Evolutionary conservation across 345 rosid genomes (phyloP).

Genomic region (Populus pruinosa): DNA sequence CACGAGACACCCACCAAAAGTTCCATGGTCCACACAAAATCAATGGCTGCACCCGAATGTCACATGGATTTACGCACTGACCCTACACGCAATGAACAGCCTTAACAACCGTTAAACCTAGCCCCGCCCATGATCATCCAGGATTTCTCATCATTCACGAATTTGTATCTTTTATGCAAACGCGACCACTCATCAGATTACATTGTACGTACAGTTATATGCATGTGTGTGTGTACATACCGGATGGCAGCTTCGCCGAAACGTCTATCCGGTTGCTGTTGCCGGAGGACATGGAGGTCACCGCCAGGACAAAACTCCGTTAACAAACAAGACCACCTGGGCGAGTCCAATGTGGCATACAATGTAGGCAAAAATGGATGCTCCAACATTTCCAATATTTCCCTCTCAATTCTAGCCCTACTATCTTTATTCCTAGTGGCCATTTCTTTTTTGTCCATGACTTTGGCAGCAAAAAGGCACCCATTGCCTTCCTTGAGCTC

Average conservation of each 20-base stretch:
- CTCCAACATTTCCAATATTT: constrained; percentile 61
- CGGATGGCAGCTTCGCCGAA: constrained; percentile 67
- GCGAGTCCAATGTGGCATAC: constrained; percentile 64
- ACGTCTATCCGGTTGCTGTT: constrained; percentile 56
- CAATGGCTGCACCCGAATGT: neutral
- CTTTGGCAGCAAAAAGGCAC: constrained; percentile 73
- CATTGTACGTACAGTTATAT: neutral
- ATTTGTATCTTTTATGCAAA: neutral
- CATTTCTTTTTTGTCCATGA: constrained; percentile 74
- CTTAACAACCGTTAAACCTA: constrained; percentile 16
- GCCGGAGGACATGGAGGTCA: constrained; percentile 78
- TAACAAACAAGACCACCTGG: constrained; percentile 66
- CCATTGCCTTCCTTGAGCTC: constrained; percentile 51
- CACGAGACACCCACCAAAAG: constrained; percentile 18
- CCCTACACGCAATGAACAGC: constrained; percentile 25
- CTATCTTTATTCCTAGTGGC: constrained; percentile 59
- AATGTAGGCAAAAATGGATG: constrained; percentile 84
- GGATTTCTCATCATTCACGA: constrained; percentile 16
- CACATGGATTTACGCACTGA: constrained; percentile 13
- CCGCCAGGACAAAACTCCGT: constrained; percentile 89
- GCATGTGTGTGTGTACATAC: constrained; percentile 25
- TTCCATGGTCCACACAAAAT: neutral
- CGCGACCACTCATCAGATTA: neutral
- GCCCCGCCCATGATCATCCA: constrained; percentile 13
- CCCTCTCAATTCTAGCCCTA: constrained; percentile 68